A percentile compares a stretch with the other conserved stretches of the same genome.
phyloP scores from a whole-genome alignment of 169 alveolate genomes.

The Miamiensis avidus region DNA sequence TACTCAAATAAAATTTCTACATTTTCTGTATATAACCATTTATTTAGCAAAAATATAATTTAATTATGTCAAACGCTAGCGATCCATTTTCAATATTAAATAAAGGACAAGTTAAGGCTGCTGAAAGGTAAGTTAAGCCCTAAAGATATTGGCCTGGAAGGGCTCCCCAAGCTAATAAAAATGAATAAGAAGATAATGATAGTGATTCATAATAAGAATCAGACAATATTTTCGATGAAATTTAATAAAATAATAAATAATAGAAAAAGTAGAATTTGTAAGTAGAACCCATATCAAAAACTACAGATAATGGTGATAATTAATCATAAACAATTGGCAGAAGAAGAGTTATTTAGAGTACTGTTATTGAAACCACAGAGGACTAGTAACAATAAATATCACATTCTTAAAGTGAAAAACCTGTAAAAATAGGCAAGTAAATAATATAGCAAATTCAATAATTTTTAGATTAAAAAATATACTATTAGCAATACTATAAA shows the following conservation, averaged over 20 bases:
- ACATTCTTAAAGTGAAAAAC: too few species aligned
- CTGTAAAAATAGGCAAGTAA: neutral
- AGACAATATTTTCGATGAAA: neutral
- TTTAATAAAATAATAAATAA: too few species aligned
- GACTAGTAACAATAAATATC: too few species aligned
- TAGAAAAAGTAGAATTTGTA: neutral
- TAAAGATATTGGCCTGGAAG: neutral
- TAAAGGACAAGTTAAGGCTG: neutral
- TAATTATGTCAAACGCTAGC: constrained; percentile 3
- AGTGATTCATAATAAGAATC: neutral
- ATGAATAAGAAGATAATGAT: neutral
- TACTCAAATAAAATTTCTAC: too few species aligned
- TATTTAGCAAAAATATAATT: too few species aligned
- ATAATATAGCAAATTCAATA: neutral
- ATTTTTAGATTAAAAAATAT: too few species aligned
- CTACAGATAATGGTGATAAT: neutral
- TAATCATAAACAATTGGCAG: neutral
- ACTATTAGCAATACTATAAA: too few species aligned
- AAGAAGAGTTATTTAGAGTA: neutral
- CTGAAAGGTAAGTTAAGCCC: neutral
- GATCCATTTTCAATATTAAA: constrained; percentile 28
- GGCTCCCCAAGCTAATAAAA: too few species aligned
- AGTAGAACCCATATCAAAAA: neutral
- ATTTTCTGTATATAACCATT: too few species aligned
- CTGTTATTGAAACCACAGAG: neutral